Percentiles rank a stretch among this genome's conserved stretches.
These are phyloP conservation scores for Leptomonas seymouri DNA, from an alignment of 208 protist species.

Conservation along the genomic window DNA sequence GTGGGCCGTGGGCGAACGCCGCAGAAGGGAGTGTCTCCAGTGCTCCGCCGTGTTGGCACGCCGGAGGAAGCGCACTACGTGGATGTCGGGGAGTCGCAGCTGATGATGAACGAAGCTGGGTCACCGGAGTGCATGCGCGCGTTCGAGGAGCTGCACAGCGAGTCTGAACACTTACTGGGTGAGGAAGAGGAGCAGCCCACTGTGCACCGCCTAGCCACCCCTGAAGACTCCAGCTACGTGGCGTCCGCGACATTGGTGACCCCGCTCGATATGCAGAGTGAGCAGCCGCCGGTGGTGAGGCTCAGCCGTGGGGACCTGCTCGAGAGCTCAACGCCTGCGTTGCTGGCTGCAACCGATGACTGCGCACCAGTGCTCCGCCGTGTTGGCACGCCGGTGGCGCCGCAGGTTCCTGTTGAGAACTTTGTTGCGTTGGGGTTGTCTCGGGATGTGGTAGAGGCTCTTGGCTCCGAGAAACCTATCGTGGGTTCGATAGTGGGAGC, in stretches of 20 bases:
- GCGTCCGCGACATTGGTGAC: too few relatives aligned
- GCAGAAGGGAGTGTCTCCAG: neutral
- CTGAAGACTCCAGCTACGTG: neutral
- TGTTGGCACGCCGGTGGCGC: neutral
- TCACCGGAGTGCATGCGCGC: neutral
- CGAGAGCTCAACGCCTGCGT: conserved; percentile 2
- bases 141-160: neutral
- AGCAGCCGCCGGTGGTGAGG: neutral
- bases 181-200: neutral
- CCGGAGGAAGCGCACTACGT: neutral
- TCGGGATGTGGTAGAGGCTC: too few relatives aligned
- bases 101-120: too few relatives aligned
- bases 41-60: neutral
- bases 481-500: too few relatives aligned
- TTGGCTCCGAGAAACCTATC: too few relatives aligned
- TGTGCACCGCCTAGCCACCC: neutral
- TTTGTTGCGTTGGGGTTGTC: too few relatives aligned
- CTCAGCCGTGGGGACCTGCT: conserved; percentile 3
- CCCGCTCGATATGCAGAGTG: too few relatives aligned
- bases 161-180: too few relatives aligned
- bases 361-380: neutral
- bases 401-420: neutral
- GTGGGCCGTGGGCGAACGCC: conserved; percentile 6
- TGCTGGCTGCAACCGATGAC: neutral
- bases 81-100: too few relatives aligned